Evolutionary conservation across 164 flowering plant genomes (phyloP).

Genomic region (Vitis rupestris): DNA sequence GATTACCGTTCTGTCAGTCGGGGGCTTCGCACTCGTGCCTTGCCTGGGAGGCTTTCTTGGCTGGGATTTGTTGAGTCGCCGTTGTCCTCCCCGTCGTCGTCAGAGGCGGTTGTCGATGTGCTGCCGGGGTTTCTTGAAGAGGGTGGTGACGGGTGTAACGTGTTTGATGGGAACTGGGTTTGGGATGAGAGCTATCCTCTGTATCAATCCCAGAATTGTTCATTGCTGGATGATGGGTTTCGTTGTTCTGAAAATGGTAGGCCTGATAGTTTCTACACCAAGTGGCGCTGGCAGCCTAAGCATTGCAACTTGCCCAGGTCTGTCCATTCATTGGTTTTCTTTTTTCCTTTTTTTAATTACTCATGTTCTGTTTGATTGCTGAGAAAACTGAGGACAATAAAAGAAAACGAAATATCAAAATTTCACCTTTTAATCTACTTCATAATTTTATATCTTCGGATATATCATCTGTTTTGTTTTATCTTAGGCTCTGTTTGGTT

Average conservation of each 20-base stretch:
- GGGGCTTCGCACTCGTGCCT: slow-evolving; percentile 5
- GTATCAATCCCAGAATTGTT: slow-evolving; percentile 57
- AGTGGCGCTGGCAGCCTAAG: slow-evolving; percentile 97
- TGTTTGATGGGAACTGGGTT: slow-evolving; percentile 82
- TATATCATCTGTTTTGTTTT: no score
- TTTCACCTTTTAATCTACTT: no score
- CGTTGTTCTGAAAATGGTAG: slow-evolving; percentile 83
- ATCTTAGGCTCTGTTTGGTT: not conserved
- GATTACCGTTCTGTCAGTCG: slow-evolving; percentile 30
- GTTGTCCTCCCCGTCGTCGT: slow-evolving; percentile 5
- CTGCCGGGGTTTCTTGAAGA: slow-evolving; percentile 42
- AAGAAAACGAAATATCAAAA: no score
- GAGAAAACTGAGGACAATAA: no score
- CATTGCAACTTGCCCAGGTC: slow-evolving; percentile 85
- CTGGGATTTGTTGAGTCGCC: slow-evolving; percentile 19
- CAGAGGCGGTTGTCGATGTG: slow-evolving; percentile 4
- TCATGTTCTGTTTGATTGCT: not conserved
- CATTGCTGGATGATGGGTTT: slow-evolving; percentile 71
- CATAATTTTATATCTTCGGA: no score
- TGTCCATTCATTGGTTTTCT: not conserved
- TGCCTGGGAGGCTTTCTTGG: slow-evolving; percentile 11
- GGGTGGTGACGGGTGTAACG: slow-evolving; percentile 52
- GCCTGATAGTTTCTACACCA: slow-evolving; percentile 69
- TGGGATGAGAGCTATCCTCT: slow-evolving; percentile 87
- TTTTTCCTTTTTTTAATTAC: not conserved